phyloP scores from a whole-genome alignment of 1,139 yeast genomes.

The Taiozyma onychis region DNA sequence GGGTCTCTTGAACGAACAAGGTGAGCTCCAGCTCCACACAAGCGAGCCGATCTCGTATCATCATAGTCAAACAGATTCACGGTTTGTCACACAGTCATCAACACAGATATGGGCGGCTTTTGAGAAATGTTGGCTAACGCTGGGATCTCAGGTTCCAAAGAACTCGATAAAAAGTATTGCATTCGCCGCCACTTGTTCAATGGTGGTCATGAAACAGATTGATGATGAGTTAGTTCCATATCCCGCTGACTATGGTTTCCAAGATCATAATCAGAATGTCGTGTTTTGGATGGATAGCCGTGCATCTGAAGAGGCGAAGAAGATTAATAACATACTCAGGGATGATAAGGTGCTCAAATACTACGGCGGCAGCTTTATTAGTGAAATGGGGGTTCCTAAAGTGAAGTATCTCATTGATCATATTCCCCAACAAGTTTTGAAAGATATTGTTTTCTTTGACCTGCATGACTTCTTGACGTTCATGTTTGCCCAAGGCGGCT shows the following conservation, averaged over 20 bases:
- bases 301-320: constrained; percentile 30
- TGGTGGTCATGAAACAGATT: constrained; percentile 34
- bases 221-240: constrained; percentile 23
- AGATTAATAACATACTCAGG: constrained; percentile 27
- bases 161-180: constrained; percentile 19
- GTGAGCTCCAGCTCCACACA: constrained; percentile 15
- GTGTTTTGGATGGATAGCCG: constrained; percentile 60
- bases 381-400: constrained; percentile 56
- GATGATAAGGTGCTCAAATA: constrained; percentile 18
- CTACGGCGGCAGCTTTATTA: constrained; percentile 43
- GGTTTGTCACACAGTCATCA: constrained; percentile 39
- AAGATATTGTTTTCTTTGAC: constrained; percentile 39
- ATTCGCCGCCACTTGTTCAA: constrained; percentile 50
- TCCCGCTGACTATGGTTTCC: constrained; percentile 27
- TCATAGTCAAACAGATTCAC: constrained; percentile 17
- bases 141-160: constrained; percentile 1
- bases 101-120: constrained; percentile 31
- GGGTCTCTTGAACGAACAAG: constrained; percentile 24
- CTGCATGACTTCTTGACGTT: constrained; percentile 46
- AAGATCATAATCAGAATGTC: constrained; percentile 32
- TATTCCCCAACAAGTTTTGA: constrained; percentile 13
- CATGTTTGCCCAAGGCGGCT: constrained; percentile 25
- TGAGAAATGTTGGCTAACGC: constrained; percentile 15
- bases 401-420: constrained; percentile 34
- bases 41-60: constrained; percentile 24